These are phyloP conservation scores for Entophlyctis helioformis DNA, from an alignment of 192 early-diverging fungal species.

Conservation along the genomic window DNA sequence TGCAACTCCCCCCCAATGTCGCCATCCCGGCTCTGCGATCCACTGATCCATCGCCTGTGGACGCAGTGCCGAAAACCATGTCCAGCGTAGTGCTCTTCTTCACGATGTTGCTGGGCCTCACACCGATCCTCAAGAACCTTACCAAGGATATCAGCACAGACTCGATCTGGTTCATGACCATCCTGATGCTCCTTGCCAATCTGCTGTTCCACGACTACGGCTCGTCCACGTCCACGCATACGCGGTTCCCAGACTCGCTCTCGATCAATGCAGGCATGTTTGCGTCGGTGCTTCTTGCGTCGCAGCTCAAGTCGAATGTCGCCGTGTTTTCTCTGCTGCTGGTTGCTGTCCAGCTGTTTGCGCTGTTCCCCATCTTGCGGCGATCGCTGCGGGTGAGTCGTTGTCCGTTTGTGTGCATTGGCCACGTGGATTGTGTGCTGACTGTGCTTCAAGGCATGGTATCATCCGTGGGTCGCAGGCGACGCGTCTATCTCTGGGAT, in stretches of 20 bases:
- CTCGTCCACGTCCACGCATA: background rate
- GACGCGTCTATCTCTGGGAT: background rate
- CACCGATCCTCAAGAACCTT: conserved; percentile 82
- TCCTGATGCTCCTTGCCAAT: conserved; percentile 71
- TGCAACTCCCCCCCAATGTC: background rate
- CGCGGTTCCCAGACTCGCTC: conserved; percentile 81
- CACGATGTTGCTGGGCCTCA: conserved; percentile 64
- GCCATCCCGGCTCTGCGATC: background rate
- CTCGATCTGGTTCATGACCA: conserved; percentile 87
- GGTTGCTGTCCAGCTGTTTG: conserved; percentile 86
- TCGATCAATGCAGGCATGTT: conserved; percentile 96
- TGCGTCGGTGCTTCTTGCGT: conserved; percentile 83
- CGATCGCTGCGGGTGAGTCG: conserved; percentile 54
- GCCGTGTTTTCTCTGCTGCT: conserved; percentile 80
- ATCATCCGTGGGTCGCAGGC: conserved; percentile 15
- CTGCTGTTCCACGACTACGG: conserved; percentile 79
- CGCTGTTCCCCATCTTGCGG: conserved; percentile 85
- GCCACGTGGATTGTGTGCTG: background rate
- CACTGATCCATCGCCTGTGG: too few relatives aligned
- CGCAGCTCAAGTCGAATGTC: conserved; percentile 67
- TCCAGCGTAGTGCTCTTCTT: conserved; percentile 65
- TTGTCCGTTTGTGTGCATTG: conserved; percentile 2
- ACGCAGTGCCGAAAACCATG: conserved; percentile 12
- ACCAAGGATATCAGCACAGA: conserved; percentile 83
- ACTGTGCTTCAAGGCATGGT: background rate